phyloP scores from a whole-genome alignment of 1,284 basidiomycete species.

The Trametes versicolor region DNA sequence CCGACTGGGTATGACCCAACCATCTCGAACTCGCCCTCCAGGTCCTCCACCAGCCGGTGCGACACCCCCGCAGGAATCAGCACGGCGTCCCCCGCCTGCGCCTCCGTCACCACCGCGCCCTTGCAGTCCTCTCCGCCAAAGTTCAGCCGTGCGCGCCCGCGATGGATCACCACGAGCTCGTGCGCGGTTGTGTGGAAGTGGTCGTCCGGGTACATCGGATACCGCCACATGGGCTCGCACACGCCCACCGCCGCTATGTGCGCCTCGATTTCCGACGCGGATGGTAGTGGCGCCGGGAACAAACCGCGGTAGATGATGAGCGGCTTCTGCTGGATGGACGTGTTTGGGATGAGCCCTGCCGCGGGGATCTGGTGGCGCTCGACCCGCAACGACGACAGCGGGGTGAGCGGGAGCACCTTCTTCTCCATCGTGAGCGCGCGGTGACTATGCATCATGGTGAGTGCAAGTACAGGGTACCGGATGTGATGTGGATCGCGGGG shows the following conservation, averaged over 20 bases:
- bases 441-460: conserved; percentile 8
- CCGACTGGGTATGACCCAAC: conserved; percentile 52
- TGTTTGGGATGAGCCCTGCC: conserved; percentile 42
- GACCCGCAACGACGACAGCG: conserved; percentile 37
- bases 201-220: conserved; percentile 52
- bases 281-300: conserved; percentile 35
- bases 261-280: conserved; percentile 40
- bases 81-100: conserved; percentile 51
- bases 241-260: conserved; percentile 48
- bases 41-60: conserved; percentile 47
- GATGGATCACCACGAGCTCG: conserved; percentile 49
- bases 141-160: conserved; percentile 47
- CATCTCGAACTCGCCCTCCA: conserved; percentile 50
- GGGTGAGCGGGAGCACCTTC: conserved; percentile 33
- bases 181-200: conserved; percentile 56
- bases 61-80: conserved; percentile 54
- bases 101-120: conserved; percentile 43
- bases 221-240: conserved; percentile 51
- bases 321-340: conserved; percentile 39
- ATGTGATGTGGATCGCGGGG: neutral
- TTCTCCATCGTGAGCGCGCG: conserved; percentile 23
- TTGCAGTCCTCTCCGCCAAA: conserved; percentile 53
- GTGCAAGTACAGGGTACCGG: neutral
- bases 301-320: conserved; percentile 42
- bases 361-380: conserved; percentile 40